These are phyloP conservation scores for Ceriops zippeliana DNA, from an alignment of 345 rosid genomes.

Conservation along the genomic window DNA sequence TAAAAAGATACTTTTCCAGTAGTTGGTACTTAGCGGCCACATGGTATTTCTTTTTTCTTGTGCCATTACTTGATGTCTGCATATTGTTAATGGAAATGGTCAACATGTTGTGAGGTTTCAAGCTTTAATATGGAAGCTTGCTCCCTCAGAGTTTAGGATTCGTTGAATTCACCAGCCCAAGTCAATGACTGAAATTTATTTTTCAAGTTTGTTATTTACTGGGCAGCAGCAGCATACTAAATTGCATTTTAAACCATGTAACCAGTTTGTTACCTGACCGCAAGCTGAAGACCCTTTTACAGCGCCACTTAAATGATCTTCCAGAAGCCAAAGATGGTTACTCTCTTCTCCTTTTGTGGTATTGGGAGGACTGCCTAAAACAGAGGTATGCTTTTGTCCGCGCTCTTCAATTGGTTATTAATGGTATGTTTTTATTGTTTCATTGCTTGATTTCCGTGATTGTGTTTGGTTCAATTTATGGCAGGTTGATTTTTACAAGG, in stretches of 20 bases:
- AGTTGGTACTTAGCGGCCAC: no score
- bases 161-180: neutral
- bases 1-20: neutral
- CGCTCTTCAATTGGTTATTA: neutral
- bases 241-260: conserved; percentile 6
- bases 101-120: no score
- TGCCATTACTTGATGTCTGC: no score
- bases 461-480: neutral
- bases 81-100: no score
- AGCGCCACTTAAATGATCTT: conserved; percentile 60
- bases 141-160: no score
- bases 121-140: no score
- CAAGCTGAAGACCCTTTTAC: conserved; percentile 87
- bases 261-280: conserved; percentile 84
- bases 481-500: neutral
- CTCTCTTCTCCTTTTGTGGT: conserved; percentile 90
- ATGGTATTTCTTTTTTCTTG: no score
- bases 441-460: neutral
- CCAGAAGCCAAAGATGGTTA: conserved; percentile 89
- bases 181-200: neutral
- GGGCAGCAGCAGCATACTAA: neutral
- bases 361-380: conserved; percentile 97
- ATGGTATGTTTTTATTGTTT: neutral
- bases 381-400: conserved; percentile 50
- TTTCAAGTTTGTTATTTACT: neutral